Evolutionary conservation across 768 basidiomycete species (phyloP).

Genomic region (Calocybe gangraenosa): DNA sequence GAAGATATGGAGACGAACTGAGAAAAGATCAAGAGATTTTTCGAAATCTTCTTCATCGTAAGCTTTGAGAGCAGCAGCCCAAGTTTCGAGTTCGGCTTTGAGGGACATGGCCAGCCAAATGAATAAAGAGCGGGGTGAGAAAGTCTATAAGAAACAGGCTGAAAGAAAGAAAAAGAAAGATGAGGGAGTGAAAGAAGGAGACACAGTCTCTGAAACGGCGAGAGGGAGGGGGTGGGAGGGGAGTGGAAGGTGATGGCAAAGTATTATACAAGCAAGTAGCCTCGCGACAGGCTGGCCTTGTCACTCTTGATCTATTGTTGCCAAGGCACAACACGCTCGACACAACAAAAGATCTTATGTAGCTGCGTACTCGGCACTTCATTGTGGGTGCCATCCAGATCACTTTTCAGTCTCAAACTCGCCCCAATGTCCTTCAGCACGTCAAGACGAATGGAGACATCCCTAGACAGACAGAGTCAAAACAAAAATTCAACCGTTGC

Average conservation of each 20-base stretch:
- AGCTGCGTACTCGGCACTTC: too few species aligned
- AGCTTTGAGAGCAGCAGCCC: conserved; percentile 83
- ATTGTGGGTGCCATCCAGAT: too few species aligned
- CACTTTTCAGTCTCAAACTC: too few species aligned
- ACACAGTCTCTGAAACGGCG: conserved; percentile 40
- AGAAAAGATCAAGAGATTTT: conserved; percentile 69
- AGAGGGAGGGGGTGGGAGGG: conserved; percentile 21
- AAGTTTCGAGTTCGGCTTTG: conserved; percentile 78
- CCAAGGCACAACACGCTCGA: conserved; percentile 18
- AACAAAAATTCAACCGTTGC: too few species aligned
- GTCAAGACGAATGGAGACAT: too few species aligned
- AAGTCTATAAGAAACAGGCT: conserved; percentile 12
- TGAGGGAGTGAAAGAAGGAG: conserved; percentile 26
- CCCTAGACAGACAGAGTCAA: too few species aligned
- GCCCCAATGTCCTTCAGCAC: too few species aligned
- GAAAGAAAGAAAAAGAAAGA: conserved; percentile 20
- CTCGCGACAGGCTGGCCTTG: conserved; percentile 13
- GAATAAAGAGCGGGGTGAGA: conserved; percentile 25
- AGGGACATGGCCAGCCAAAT: conserved; percentile 45
- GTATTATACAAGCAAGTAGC: conserved; percentile 7
- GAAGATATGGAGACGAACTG: conserved; percentile 38
- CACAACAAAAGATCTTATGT: too few species aligned
- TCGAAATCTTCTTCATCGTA: conserved; percentile 86
- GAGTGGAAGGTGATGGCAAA: conserved; percentile 15
- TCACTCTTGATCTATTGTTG: conserved; percentile 28